phyloP scores from a whole-genome alignment of 2,329 filamentous ascomycete species.

The Thermothelomyces thermophilus region DNA sequence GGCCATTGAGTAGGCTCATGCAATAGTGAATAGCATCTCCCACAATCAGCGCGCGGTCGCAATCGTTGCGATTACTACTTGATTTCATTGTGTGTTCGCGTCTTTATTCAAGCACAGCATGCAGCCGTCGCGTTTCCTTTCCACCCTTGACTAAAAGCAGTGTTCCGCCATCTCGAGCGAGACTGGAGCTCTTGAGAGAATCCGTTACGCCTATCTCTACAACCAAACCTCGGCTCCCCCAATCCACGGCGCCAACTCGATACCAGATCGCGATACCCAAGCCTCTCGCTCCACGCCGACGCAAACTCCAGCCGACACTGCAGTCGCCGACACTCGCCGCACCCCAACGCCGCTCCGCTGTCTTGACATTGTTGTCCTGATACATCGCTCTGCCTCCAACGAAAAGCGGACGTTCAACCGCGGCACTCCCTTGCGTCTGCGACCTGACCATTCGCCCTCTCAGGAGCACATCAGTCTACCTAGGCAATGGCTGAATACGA shows the following conservation, averaged over 20 bases:
- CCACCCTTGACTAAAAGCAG: slow-evolving; percentile 1
- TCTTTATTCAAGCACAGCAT: slow-evolving; percentile 4
- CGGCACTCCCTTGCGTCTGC: background rate
- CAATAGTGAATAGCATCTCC: slow-evolving; percentile 7
- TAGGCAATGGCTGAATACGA: slow-evolving; percentile 28
- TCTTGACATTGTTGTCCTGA: too few relatives aligned
- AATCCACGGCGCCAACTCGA: background rate
- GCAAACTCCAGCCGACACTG: too few relatives aligned
- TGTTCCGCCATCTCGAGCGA: background rate
- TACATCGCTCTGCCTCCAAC: too few relatives aligned
- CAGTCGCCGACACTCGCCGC: too few relatives aligned
- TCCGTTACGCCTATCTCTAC: background rate
- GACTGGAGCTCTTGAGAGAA: background rate
- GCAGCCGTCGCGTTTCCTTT: background rate
- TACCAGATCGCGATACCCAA: background rate
- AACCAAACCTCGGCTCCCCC: background rate
- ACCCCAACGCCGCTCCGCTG: too few relatives aligned
- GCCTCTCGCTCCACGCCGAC: background rate
- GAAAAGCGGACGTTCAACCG: background rate
- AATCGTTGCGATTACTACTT: background rate
- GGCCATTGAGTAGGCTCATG: slow-evolving; percentile 4
- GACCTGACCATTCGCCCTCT: background rate
- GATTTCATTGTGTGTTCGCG: slow-evolving; percentile 2
- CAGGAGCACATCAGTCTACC: background rate
- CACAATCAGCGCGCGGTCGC: background rate